Base-by-base conservation (phyloP, 306 rosid genomes). In the Lablab purpureus region DNA sequence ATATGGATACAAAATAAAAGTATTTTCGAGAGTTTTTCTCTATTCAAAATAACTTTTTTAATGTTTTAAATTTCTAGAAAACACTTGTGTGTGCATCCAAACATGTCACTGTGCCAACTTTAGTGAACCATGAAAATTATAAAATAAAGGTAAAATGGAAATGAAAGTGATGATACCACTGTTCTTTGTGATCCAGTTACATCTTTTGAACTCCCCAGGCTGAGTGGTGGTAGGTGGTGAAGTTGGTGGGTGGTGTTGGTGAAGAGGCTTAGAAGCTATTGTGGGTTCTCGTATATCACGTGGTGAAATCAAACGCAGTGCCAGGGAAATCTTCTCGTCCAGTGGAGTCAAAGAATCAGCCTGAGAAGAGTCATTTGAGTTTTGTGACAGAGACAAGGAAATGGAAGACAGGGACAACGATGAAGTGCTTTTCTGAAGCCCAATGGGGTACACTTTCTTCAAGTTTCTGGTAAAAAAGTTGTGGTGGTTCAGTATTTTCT, bases 391-490 rank as follows among this genome's bases (percentile, higher is more conserved):
- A 70, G 99, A 95, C 64, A 90, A 58, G 5, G 98, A 93, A 3
- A 92, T 12, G 10, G 98, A 95, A 56, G 97, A 90, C 8, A 88
- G 68, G 67, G 98, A 94, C 14, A 85, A 40, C 25, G 97, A 90
- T 17, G 97, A 95, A 74, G 78, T 71, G 90, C 96, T 95, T 84
- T 83, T 91, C 55, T 95, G 96, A 62, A 95, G 90, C 18, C 97
- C 98, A 79, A 95, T 87, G 37, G 99, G 99, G 86, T 95, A 95
- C 73, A 95, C 86, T 88, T 89, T 93, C 91, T 93, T 95, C 2
- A 95, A 80, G 67, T 74, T 84, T 84, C 85, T 91, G 21, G 90
- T 88, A 32, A 91, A 78, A 21, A 88, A 76, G 32, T 63, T 80
- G 22, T 88, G 87, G 22, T 88, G 87, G 88, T 71, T 82, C 74